These are phyloP conservation scores for Eruca vesicaria DNA, from an alignment of 441 rosid species.

Conservation along the genomic window DNA sequence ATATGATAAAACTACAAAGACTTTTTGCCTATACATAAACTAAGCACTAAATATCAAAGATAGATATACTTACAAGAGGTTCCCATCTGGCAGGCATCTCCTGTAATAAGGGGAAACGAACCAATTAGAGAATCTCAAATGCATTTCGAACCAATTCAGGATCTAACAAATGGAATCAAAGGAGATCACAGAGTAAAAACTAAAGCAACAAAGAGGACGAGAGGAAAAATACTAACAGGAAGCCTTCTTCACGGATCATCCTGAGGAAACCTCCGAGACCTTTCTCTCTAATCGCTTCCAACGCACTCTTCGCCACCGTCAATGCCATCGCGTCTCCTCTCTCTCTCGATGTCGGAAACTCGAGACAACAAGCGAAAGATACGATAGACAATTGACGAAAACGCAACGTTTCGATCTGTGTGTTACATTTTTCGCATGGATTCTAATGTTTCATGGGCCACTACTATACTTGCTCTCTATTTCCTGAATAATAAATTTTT, in stretches of 20 bases:
- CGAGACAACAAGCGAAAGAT: not conserved
- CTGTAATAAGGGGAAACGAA: slow-evolving; percentile 38
- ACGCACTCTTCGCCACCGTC: slow-evolving; percentile 66
- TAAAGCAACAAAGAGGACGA: not conserved
- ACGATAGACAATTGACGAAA: not conserved
- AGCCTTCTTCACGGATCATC: slow-evolving; percentile 75
- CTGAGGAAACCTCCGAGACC: slow-evolving; percentile 66
- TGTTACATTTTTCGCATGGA: not conserved
- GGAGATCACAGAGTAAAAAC: not conserved
- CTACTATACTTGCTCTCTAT: not conserved
- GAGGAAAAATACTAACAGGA: slow-evolving; percentile 43
- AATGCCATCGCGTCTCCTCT: slow-evolving; percentile 51
- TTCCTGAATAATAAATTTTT: not conserved
- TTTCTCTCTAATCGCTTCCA: slow-evolving; percentile 68
- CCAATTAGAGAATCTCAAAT: not conserved
- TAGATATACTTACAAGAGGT: slow-evolving; percentile 72
- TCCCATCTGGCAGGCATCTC: slow-evolving; percentile 79
- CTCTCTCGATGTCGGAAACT: not conserved
- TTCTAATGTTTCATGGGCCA: not conserved
- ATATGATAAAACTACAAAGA: too few relatives aligned
- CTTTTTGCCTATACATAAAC: too few relatives aligned
- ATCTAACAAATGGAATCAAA: slow-evolving; percentile 14
- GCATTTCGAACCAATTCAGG: too few relatives aligned
- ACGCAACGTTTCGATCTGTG: not conserved
- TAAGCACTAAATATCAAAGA: too few relatives aligned